These are phyloP conservation scores for Funneliformis caledonium DNA, from an alignment of 371 early-diverging fungal species.

Conservation along the genomic window DNA sequence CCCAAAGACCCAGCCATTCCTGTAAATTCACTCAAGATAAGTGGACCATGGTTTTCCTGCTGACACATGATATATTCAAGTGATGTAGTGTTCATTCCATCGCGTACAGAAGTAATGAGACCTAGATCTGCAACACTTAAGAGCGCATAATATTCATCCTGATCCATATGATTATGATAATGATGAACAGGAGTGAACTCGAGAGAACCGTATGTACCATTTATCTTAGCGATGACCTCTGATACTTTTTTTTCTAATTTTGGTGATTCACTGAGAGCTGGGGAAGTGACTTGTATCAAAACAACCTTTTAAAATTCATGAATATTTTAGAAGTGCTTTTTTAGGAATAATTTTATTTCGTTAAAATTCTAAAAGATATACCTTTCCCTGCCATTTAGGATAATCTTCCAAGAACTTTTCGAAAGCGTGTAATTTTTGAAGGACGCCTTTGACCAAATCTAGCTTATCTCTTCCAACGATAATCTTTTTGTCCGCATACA, in stretches of 20 bases:
- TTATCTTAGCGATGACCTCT: conserved; percentile 90
- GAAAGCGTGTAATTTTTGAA: conserved; percentile 95
- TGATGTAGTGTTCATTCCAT: conserved; percentile 99
- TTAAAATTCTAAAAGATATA: conserved; percentile 42
- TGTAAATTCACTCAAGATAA: conserved; percentile 97
- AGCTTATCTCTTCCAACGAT: conserved; percentile 98
- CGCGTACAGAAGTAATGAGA: conserved; percentile 93
- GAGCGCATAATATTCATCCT: conserved; percentile 94
- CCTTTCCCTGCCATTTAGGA: conserved; percentile 87
- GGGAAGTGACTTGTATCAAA: conserved; percentile 81
- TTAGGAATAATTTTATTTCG: not conserved
- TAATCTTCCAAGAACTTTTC: conserved; percentile 89
- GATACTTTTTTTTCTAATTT: conserved; percentile 85
- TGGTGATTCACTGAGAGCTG: conserved; percentile 57
- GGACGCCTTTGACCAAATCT: conserved; percentile 98
- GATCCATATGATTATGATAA: conserved; percentile 91
- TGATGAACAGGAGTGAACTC: conserved; percentile 95
- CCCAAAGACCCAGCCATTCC: conserved; percentile 95
- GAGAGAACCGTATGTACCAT: conserved; percentile 92
- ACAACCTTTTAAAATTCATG: conserved; percentile 65
- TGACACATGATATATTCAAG: conserved; percentile 98
- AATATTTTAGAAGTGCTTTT: not conserved
- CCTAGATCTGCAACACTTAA: conserved; percentile 94
- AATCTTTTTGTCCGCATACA: conserved; percentile 93
- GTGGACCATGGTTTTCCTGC: conserved; percentile 85